Evolutionary conservation across 257 asterid species (phyloP).

Genomic region (Solanum bukasovii): DNA sequence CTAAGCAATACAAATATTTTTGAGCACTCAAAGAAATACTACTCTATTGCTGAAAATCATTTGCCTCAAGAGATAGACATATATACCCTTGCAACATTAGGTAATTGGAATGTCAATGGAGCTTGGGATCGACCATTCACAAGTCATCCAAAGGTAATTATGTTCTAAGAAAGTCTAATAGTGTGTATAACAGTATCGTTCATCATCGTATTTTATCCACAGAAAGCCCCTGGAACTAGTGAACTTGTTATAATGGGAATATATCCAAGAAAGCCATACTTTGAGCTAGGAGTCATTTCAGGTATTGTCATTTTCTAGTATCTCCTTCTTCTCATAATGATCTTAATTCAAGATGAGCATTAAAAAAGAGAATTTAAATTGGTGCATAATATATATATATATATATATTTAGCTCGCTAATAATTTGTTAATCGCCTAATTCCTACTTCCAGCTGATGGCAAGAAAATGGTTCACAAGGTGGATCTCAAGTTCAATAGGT

Average conservation of each 20-base stretch:
- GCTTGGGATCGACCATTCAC: constrained; percentile 63
- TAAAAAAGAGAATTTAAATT: neutral
- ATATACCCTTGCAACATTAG: constrained; percentile 27
- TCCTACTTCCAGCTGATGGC: constrained; percentile 42
- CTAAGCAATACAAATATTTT: constrained; percentile 28
- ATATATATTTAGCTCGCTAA: too few relatives aligned
- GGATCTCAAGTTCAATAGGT: constrained; percentile 44
- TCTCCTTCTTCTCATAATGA: neutral
- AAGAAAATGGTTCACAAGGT: constrained; percentile 42
- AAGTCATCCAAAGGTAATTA: constrained; percentile 60
- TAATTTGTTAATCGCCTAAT: neutral
- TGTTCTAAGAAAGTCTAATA: neutral
- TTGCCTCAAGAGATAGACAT: constrained; percentile 51
- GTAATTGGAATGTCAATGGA: constrained; percentile 40
- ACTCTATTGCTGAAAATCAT: constrained; percentile 50
- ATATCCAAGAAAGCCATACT: constrained; percentile 40
- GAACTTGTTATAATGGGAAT: constrained; percentile 61
- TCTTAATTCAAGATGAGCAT: neutral
- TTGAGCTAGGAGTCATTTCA: constrained; percentile 57
- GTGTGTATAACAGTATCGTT: neutral
- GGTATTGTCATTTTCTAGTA: constrained; percentile 14
- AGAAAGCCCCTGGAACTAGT: constrained; percentile 53
- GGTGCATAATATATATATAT: neutral
- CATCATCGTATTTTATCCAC: neutral
- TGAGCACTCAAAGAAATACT: constrained; percentile 58